Conservation (phyloP, 1,284 basidiomycete species). For the Ceratobasidium sp. region DNA sequence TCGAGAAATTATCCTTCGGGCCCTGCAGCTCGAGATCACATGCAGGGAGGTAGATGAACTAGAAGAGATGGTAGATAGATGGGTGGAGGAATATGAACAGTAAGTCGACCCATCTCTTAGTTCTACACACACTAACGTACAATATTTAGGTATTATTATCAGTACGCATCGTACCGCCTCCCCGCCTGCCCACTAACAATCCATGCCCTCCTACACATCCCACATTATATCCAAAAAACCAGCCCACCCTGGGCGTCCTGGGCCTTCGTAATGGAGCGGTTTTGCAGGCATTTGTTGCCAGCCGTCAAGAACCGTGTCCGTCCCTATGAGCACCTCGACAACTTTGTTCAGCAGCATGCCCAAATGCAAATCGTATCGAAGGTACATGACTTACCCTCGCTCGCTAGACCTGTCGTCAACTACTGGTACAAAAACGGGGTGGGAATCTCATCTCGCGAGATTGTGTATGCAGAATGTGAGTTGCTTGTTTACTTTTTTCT, state of each 20-base stretch:
- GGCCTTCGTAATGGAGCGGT: conserved; percentile 7
- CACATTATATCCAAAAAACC: conserved; percentile 2
- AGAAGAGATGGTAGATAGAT: conserved; percentile 14
- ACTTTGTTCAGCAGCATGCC: conserved; percentile 15
- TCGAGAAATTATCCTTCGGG: conserved; percentile 18
- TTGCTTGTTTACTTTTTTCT: neutral
- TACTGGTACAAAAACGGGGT: neutral
- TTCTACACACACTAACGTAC: neutral
- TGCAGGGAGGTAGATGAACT: conserved; percentile 6
- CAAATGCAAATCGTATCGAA: conserved; percentile 21
- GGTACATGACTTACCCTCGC: conserved; percentile 1
- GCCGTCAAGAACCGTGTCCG: conserved; percentile 18
- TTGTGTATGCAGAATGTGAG: conserved; percentile 14
- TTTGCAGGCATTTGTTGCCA: conserved; percentile 1
- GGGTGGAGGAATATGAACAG: conserved; percentile 41
- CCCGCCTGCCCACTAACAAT: conserved; percentile 15
- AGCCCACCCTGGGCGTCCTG: conserved; percentile 12
- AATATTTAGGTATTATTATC: conserved; percentile 15
- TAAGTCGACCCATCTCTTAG: conserved; percentile 6
- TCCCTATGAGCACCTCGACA: conserved; percentile 22
- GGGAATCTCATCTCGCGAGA: neutral
- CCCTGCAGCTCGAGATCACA: conserved; percentile 23
- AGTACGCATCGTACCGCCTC: conserved; percentile 6
- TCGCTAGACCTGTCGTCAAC: neutral
- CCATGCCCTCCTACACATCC: conserved; percentile 1